phyloP scores from a whole-genome alignment of 345 rosid species.

The Camelina neglecta region DNA sequence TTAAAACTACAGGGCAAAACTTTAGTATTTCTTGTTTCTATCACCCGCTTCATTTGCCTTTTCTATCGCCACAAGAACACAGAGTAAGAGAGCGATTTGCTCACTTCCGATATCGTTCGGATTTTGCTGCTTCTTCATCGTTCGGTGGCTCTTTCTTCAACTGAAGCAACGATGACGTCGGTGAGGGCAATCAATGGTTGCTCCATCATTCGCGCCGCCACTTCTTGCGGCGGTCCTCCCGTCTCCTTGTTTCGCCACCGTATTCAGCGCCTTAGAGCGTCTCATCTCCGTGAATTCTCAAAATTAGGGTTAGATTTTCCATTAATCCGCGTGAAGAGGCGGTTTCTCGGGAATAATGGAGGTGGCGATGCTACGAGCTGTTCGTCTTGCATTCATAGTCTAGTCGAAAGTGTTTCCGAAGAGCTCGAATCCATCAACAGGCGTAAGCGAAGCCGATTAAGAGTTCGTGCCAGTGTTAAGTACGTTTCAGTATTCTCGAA shows the following conservation, averaged over 20 bases:
- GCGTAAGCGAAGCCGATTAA: conserved; percentile 47
- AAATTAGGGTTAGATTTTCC: conserved; percentile 44
- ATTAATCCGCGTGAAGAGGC: conserved; percentile 36
- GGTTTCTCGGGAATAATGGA: conserved; percentile 24
- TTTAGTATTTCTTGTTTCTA: conserved; percentile 3
- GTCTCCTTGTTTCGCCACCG: conserved; percentile 51
- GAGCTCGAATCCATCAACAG: conserved; percentile 56
- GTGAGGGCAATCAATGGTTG: conserved; percentile 60
- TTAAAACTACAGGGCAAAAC: neutral
- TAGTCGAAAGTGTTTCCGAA: conserved; percentile 69
- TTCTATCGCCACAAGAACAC: conserved; percentile 39
- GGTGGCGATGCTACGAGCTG: conserved; percentile 31
- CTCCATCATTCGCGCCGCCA: conserved; percentile 53
- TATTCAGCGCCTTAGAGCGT: conserved; percentile 46
- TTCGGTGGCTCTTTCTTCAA: conserved; percentile 21
- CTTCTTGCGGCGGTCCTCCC: conserved; percentile 48
- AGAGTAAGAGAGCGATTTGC: neutral
- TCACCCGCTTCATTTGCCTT: conserved; percentile 37
- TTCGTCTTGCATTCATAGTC: conserved; percentile 58
- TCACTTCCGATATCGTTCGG: conserved; percentile 37
- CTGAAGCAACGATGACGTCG: conserved; percentile 52
- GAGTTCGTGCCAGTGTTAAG: conserved; percentile 72
- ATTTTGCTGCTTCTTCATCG: conserved; percentile 1
- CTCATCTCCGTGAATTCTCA: conserved; percentile 43
- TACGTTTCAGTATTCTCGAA: conserved; percentile 35